These are phyloP conservation scores for Candida tropicalis DNA, from an alignment of 1,139 yeast species.

Conservation along the genomic window DNA sequence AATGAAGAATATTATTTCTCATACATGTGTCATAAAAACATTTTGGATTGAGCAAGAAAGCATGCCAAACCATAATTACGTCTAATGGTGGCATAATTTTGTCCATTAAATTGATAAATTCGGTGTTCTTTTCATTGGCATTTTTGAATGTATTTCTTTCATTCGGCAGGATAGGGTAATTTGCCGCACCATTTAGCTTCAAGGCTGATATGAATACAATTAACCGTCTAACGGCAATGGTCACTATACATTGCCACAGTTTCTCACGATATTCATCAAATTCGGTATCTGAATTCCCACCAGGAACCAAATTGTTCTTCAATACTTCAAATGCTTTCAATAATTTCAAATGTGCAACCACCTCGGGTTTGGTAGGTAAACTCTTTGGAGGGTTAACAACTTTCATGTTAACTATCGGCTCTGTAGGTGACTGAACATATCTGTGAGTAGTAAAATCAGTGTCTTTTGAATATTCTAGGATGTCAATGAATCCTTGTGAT, in stretches of 20 bases:
- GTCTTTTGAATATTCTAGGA: slow-evolving; percentile 3
- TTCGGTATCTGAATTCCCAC: slow-evolving; percentile 4
- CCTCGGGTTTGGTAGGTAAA: slow-evolving; percentile 1
- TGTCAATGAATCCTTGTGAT: neutral
- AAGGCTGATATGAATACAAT: slow-evolving; percentile 27
- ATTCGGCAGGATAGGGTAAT: neutral
- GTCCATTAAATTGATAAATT: slow-evolving; percentile 2
- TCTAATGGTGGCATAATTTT: slow-evolving; percentile 33
- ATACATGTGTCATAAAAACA: slow-evolving; percentile 30
- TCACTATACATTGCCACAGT: slow-evolving; percentile 32
- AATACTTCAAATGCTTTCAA: slow-evolving; percentile 30
- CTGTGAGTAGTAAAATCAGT: slow-evolving; percentile 1
- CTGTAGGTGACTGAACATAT: neutral
- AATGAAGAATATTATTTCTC: slow-evolving; percentile 23
- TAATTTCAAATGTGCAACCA: slow-evolving; percentile 33
- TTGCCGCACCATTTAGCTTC: slow-evolving; percentile 4
- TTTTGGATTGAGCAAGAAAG: slow-evolving; percentile 21
- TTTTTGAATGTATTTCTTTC: neutral
- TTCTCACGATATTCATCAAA: slow-evolving; percentile 17
- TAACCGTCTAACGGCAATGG: slow-evolving; percentile 33
- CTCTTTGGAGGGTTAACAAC: neutral
- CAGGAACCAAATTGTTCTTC: slow-evolving; percentile 18
- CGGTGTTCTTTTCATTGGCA: neutral
- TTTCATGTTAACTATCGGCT: neutral
- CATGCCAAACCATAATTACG: slow-evolving; percentile 45